phyloP scores from a whole-genome alignment of 2,329 filamentous ascomycete genomes.

The Graphilbum ipis-grandicollis region DNA sequence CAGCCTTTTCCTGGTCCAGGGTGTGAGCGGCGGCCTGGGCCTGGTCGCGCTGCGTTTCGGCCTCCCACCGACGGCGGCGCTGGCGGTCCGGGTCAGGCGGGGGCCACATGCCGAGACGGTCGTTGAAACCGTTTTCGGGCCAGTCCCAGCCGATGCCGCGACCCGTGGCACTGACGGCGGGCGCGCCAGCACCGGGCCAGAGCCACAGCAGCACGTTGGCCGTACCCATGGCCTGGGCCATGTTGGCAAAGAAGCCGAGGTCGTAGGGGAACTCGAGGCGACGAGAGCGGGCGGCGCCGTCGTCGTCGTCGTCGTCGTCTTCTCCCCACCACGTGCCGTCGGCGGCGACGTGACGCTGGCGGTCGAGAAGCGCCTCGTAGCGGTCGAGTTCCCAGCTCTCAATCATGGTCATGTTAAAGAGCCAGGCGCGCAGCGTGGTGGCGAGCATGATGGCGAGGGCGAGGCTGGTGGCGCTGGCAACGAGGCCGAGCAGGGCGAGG shows the following conservation, averaged over 20 bases:
- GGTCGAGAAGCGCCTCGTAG: conserved; percentile 37
- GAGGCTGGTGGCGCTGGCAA: conserved; percentile 41
- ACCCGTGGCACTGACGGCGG: conserved; percentile 18
- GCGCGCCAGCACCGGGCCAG: conserved; percentile 43
- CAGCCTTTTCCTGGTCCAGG: conserved; percentile 27
- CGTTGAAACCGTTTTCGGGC: conserved; percentile 65
- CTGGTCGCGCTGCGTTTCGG: too few relatives aligned
- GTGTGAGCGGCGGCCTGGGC: conserved; percentile 4
- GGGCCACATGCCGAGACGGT: conserved; percentile 41
- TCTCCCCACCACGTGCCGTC: conserved; percentile 23
- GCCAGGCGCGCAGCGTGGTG: conserved; percentile 42
- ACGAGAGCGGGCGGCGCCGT: conserved; percentile 9
- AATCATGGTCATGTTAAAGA: conserved; percentile 62
- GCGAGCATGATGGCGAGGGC: conserved; percentile 46
- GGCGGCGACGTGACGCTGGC: conserved; percentile 19
- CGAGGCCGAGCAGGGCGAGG: conserved; percentile 41
- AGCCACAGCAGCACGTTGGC: conserved; percentile 50
- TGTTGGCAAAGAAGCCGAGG: conserved; percentile 55
- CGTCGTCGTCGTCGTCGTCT: conserved; percentile 13
- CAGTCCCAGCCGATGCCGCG: conserved; percentile 38
- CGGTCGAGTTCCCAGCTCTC: conserved; percentile 60
- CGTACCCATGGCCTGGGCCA: conserved; percentile 60
- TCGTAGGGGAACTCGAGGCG: conserved; percentile 72
- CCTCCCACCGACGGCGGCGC: not conserved
- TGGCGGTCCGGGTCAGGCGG: conserved; percentile 38